Evolutionary conservation across 768 basidiomycete species (phyloP).

Genomic region (Dendrothele bispora): DNA sequence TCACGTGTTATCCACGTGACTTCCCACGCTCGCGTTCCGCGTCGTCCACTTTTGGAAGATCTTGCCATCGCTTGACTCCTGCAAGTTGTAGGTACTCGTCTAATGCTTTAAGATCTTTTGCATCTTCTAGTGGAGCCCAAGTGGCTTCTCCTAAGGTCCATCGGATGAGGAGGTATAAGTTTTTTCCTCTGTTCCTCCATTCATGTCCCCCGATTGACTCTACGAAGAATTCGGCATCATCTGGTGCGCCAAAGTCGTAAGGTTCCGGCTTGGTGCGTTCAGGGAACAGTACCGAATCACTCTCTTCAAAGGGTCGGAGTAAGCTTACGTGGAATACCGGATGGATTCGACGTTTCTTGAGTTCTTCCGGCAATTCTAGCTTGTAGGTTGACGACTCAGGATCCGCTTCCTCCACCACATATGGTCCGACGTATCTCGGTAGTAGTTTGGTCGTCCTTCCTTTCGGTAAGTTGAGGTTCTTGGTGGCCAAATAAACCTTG

Average conservation of each 20-base stretch:
- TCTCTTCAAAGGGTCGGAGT: slow-evolving; percentile 26
- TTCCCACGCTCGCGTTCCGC: too few relatives aligned
- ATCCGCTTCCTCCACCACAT: slow-evolving; percentile 18
- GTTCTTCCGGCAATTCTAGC: slow-evolving; percentile 24
- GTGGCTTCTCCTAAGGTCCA: too few relatives aligned
- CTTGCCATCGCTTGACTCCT: too few relatives aligned
- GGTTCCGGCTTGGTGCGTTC: slow-evolving; percentile 20
- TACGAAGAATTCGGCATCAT: slow-evolving; percentile 37
- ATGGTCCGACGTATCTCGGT: slow-evolving; percentile 41
- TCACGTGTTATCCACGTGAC: too few relatives aligned
- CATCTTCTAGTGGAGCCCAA: too few relatives aligned
- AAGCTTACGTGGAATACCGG: slow-evolving; percentile 33
- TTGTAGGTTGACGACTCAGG: slow-evolving; percentile 24
- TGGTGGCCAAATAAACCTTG: slow-evolving; percentile 34
- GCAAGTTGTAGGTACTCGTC: too few relatives aligned
- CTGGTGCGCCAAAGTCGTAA: slow-evolving; percentile 34
- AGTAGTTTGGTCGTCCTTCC: slow-evolving; percentile 31
- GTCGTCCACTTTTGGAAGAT: too few relatives aligned
- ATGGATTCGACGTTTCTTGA: slow-evolving; percentile 25
- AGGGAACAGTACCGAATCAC: slow-evolving; percentile 36
- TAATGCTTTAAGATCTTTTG: too few relatives aligned
- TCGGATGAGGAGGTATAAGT: too few relatives aligned
- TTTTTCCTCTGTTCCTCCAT: too few relatives aligned
- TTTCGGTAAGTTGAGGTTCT: slow-evolving; percentile 34
- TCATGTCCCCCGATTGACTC: too few relatives aligned